phyloP scores from a whole-genome alignment of 192 early-diverging fungal genomes.

The Rhizophagus prolifer region DNA sequence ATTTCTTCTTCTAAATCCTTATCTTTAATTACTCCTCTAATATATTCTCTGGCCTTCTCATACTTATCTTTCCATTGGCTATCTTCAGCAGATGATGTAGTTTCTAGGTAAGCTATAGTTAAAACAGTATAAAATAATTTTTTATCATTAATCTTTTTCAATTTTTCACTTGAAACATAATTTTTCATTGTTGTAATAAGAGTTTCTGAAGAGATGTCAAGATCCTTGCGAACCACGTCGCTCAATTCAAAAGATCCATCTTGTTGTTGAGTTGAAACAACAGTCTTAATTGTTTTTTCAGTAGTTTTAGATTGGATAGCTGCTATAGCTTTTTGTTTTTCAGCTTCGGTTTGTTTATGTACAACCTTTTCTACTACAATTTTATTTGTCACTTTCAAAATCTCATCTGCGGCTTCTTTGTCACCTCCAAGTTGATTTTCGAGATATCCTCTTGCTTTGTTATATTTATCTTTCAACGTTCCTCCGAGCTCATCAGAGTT shows the following conservation, averaged over 20 bases:
- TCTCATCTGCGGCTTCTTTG: background rate
- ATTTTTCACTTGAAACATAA: background rate
- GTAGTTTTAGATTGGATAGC: background rate
- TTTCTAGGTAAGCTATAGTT: background rate
- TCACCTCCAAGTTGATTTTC: background rate
- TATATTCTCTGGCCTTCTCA: background rate
- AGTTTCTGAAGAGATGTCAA: background rate
- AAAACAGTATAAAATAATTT: background rate
- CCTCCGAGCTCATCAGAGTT: background rate
- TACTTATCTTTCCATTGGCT: background rate
- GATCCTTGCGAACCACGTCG: background rate
- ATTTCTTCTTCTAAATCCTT: background rate
- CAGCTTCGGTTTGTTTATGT: background rate
- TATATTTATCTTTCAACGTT: background rate
- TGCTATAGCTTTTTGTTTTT: background rate
- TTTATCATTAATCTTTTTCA: background rate
- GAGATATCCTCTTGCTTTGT: background rate
- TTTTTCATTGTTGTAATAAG: background rate
- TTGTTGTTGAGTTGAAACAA: slow-evolving; percentile 1
- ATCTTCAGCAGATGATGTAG: background rate
- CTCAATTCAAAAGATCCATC: slow-evolving; percentile 12
- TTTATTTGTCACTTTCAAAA: background rate
- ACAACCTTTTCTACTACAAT: background rate
- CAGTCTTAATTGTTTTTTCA: background rate
- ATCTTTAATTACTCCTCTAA: background rate